Conservation (phyloP, 83 land plant species). For the Picea abies region DNA sequence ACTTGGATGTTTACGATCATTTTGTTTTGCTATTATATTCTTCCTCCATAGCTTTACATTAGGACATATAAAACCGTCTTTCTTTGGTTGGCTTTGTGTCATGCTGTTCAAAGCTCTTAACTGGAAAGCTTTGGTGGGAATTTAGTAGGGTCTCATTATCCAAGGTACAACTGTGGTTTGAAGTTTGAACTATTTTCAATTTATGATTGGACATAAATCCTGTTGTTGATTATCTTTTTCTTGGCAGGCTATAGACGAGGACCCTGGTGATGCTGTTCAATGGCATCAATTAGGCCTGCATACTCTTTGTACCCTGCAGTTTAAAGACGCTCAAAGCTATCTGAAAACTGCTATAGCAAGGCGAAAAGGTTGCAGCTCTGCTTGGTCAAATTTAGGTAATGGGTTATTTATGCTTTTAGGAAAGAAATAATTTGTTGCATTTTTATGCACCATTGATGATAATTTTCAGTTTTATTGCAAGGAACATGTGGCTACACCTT, state of each 20-base stretch:
- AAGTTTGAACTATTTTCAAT: background rate
- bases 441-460: background rate
- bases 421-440: slow-evolving; percentile 1
- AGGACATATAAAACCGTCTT: background rate
- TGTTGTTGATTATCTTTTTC: background rate
- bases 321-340: slow-evolving; percentile 61
- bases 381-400: slow-evolving; percentile 91
- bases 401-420: background rate
- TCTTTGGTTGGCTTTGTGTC: background rate
- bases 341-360: slow-evolving; percentile 75
- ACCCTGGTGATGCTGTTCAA: slow-evolving; percentile 78
- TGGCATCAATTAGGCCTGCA: slow-evolving; percentile 93
- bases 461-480: background rate
- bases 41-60: background rate
- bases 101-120: background rate
- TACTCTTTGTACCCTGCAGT: slow-evolving; percentile 68
- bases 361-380: slow-evolving; percentile 45
- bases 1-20: background rate
- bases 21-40: background rate
- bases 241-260: slow-evolving; percentile 76
- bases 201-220: background rate
- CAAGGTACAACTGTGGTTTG: background rate
- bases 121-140: background rate
- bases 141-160: background rate
- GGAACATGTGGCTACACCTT: background rate